A percentile compares a stretch with the other conserved stretches of the same genome.
Evolutionary conservation across 2,329 filamentous ascomycete species (phyloP).

Genomic region (Ceratocystis smalleyi): DNA sequence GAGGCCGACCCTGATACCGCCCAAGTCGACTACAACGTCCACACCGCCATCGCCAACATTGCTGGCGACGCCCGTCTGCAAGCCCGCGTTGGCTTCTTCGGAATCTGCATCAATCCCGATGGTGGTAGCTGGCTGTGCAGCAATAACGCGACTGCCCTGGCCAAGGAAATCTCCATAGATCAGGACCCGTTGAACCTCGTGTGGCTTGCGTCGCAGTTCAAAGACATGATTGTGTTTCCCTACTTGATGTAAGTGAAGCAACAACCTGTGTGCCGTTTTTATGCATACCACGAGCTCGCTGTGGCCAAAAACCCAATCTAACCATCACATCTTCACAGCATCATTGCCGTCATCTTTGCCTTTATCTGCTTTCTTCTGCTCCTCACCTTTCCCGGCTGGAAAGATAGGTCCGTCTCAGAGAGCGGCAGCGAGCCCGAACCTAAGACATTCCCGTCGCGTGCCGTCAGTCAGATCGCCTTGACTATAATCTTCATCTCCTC

Average conservation of each 20-base stretch:
- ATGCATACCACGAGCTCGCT: no score
- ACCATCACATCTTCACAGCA: conserved; percentile 36
- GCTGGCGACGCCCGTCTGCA: conserved; percentile 71
- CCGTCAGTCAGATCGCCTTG: conserved; percentile 82
- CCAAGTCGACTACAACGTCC: conserved; percentile 80
- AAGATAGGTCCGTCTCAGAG: conserved; percentile 57
- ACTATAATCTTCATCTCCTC: conserved; percentile 75
- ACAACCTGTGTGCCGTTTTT: neutral
- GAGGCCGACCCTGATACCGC: conserved; percentile 65
- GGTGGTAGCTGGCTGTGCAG: conserved; percentile 86
- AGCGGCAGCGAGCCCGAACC: conserved; percentile 70
- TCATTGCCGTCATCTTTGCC: conserved; percentile 93
- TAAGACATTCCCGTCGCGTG: conserved; percentile 82
- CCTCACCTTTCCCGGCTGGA: conserved; percentile 94
- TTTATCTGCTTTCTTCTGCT: conserved; percentile 91
- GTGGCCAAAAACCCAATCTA: neutral
- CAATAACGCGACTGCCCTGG: conserved; percentile 88
- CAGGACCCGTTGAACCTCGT: conserved; percentile 94
- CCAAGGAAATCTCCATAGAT: conserved; percentile 74
- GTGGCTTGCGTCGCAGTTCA: conserved; percentile 94
- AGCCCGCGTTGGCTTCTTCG: conserved; percentile 92
- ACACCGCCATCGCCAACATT: conserved; percentile 75
- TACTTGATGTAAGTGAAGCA: conserved; percentile 76
- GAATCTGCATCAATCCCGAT: conserved; percentile 87
- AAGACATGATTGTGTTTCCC: conserved; percentile 95